Evolutionary conservation across 1,284 basidiomycete genomes (phyloP).

Genomic region (Ustilago nuda): DNA sequence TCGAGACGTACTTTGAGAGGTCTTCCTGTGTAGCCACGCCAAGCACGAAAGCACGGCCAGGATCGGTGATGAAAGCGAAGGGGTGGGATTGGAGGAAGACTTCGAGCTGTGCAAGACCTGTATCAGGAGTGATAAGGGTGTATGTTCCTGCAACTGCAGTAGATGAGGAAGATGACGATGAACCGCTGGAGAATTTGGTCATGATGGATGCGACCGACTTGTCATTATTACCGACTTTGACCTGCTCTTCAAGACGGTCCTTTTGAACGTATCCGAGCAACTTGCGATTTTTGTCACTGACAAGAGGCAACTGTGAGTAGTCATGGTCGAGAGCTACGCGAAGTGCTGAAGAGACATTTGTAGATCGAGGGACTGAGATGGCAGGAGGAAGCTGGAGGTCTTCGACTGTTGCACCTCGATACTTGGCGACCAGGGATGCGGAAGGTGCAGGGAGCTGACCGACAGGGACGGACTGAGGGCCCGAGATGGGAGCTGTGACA

Average conservation of each 20-base stretch:
- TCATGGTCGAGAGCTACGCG: constrained; percentile 63
- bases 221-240: constrained; percentile 43
- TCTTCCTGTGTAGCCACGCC: constrained; percentile 63
- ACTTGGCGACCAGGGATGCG: constrained; percentile 49
- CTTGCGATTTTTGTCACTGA: constrained; percentile 55
- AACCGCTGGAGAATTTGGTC: constrained; percentile 54
- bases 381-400: constrained; percentile 64
- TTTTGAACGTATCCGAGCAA: constrained; percentile 64
- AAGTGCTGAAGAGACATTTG: constrained; percentile 47
- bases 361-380: constrained; percentile 56
- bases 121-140: constrained; percentile 63
- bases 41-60: constrained; percentile 56
- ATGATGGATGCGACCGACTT: constrained; percentile 51
- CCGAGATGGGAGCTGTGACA: constrained; percentile 57
- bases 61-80: constrained; percentile 66
- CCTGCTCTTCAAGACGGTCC: constrained; percentile 48
- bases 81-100: constrained; percentile 61
- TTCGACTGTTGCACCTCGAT: constrained; percentile 62
- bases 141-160: constrained; percentile 39
- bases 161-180: constrained; percentile 20
- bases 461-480: constrained; percentile 51
- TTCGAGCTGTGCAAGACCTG: constrained; percentile 65
- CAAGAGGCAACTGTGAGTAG: constrained; percentile 62
- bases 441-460: constrained; percentile 51
- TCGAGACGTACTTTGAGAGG: constrained; percentile 57